These are phyloP conservation scores for Uncinocarpus reesii DNA, from an alignment of 2,329 filamentous ascomycete species.

Conservation along the genomic window DNA sequence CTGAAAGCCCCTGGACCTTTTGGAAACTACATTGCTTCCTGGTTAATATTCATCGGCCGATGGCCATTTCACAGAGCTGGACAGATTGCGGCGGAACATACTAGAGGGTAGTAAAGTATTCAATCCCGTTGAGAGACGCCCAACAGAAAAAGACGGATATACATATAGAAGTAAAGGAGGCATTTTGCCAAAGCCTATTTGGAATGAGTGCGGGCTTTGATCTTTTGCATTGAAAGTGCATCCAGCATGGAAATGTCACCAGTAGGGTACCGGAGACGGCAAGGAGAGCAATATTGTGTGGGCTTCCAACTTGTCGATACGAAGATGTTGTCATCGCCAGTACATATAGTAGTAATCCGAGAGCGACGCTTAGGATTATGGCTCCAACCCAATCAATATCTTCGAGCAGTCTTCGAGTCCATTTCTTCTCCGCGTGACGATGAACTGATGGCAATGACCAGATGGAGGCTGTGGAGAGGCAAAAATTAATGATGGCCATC, in stretches of 20 bases:
- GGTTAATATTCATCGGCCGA: too few relatives aligned
- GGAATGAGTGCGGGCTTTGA: slow-evolving; percentile 33
- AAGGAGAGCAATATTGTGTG: slow-evolving; percentile 23
- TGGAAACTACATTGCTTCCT: slow-evolving; percentile 37
- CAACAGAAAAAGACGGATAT: slow-evolving; percentile 40
- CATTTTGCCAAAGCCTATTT: slow-evolving; percentile 51
- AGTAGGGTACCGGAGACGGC: slow-evolving; percentile 23
- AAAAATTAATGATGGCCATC: slow-evolving; percentile 33
- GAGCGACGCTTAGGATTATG: slow-evolving; percentile 29
- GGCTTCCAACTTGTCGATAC: slow-evolving; percentile 15
- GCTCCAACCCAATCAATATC: slow-evolving; percentile 45
- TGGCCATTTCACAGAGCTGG: too few relatives aligned
- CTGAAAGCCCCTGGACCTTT: slow-evolving; percentile 39
- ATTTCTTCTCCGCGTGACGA: slow-evolving; percentile 20
- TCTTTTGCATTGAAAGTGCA: slow-evolving; percentile 38
- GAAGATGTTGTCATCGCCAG: slow-evolving; percentile 19
- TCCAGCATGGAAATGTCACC: slow-evolving; percentile 44
- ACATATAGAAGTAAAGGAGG: slow-evolving; percentile 48
- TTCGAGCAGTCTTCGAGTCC: slow-evolving; percentile 24
- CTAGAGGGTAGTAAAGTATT: slow-evolving; percentile 41
- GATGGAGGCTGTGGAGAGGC: slow-evolving; percentile 29
- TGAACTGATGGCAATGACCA: slow-evolving; percentile 29
- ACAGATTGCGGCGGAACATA: too few relatives aligned
- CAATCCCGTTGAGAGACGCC: slow-evolving; percentile 38
- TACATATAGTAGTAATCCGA: slow-evolving; percentile 43